Conservation (phyloP, 768 basidiomycete species). For the Sporobolomyces roseus region DNA sequence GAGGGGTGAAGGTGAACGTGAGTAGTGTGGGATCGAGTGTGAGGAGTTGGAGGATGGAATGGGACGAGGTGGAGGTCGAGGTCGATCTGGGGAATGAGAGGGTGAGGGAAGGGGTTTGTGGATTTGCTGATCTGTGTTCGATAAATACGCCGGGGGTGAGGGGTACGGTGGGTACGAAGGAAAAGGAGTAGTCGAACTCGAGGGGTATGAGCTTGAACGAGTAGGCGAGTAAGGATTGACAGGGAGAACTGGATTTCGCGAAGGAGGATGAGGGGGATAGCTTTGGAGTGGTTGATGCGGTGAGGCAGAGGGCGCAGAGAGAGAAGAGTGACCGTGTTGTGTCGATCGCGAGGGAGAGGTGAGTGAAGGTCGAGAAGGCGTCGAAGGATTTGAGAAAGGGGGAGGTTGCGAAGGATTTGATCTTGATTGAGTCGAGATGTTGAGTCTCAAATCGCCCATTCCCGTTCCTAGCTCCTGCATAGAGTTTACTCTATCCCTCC, state of each 20-base stretch:
- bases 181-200: too few relatives aligned
- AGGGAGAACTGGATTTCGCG: not conserved
- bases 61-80: slow-evolving; percentile 1
- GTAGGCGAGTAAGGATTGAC: not conserved
- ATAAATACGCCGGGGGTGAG: not conserved
- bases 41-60: not conserved
- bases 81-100: slow-evolving; percentile 3
- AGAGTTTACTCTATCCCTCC: too few relatives aligned
- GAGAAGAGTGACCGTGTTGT: too few relatives aligned
- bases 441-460: too few relatives aligned
- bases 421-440: not conserved
- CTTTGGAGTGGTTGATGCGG: too few relatives aligned
- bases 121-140: too few relatives aligned
- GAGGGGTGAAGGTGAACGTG: not conserved
- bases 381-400: not conserved
- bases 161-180: not conserved
- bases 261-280: not conserved
- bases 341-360: too few relatives aligned
- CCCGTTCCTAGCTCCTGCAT: too few relatives aligned
- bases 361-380: not conserved
- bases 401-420: not conserved
- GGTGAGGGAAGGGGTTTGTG: slow-evolving; percentile 1
- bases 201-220: too few relatives aligned
- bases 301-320: too few relatives aligned
- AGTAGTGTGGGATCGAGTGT: not conserved